A percentile compares a stretch with the other conserved stretches of the same genome.
These are phyloP conservation scores for Leonotis leonurus DNA, from an alignment of 257 asterid species.

Conservation along the genomic window DNA sequence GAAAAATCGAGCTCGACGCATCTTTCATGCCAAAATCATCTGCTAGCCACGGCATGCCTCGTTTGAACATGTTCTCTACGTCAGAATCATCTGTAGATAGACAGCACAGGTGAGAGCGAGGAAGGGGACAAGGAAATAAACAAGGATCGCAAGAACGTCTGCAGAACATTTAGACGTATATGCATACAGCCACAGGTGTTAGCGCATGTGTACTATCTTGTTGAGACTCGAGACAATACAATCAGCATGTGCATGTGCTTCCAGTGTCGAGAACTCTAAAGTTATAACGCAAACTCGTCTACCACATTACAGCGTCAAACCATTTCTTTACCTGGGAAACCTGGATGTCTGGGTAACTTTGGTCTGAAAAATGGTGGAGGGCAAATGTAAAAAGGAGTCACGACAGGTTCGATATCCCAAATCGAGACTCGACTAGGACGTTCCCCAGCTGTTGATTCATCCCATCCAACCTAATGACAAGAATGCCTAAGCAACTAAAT, in stretches of 20 bases:
- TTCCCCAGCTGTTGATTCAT: slow-evolving; percentile 95
- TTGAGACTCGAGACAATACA: neutral
- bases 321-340: slow-evolving; percentile 51
- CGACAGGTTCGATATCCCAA: slow-evolving; percentile 93
- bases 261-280: neutral
- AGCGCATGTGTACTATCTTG: neutral
- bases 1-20: slow-evolving; percentile 65
- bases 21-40: slow-evolving; percentile 75
- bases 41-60: slow-evolving; percentile 88
- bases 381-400: slow-evolving; percentile 88
- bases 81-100: slow-evolving; percentile 57
- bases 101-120: slow-evolving; percentile 7
- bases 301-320: neutral
- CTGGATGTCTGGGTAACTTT: slow-evolving; percentile 66
- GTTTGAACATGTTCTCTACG: slow-evolving; percentile 56
- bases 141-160: neutral
- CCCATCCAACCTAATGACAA: slow-evolving; percentile 87
- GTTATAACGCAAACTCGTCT: neutral
- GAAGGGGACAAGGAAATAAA: neutral
- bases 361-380: slow-evolving; percentile 95
- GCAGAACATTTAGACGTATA: neutral
- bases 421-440: slow-evolving; percentile 85
- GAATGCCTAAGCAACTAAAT: neutral
- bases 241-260: neutral
- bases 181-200: neutral